These are phyloP conservation scores for Mortierella claussenii DNA, from an alignment of 192 early-diverging fungal genomes.

Conservation along the genomic window DNA sequence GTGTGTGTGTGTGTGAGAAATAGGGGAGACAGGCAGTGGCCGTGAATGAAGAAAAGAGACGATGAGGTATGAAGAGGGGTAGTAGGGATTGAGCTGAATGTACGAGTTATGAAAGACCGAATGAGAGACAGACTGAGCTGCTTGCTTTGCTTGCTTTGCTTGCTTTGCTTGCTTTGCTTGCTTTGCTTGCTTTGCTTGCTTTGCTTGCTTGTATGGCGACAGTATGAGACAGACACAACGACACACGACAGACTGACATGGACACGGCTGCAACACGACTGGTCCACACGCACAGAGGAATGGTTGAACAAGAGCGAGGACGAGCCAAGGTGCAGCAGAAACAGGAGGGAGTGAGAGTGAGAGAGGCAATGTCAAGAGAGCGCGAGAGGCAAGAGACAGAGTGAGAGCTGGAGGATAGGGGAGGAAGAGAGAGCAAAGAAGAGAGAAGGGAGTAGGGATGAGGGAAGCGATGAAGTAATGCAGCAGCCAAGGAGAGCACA, in stretches of 20 bases:
- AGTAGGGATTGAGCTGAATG: background rate
- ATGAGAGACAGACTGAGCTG: background rate
- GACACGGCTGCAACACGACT: background rate
- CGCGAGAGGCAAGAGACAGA: slow-evolving; percentile 3
- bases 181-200: background rate
- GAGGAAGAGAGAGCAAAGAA: background rate
- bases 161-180: background rate
- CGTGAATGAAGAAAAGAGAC: no score
- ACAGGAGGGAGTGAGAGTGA: background rate
- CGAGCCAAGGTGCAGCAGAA: background rate
- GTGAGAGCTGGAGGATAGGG: background rate
- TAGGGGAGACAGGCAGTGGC: no score
- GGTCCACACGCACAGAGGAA: background rate
- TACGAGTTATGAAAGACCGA: background rate
- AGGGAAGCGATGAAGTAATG: no score
- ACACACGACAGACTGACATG: background rate
- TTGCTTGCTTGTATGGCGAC: background rate
- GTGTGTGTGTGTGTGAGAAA: background rate
- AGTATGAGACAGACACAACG: background rate
- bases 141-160: background rate
- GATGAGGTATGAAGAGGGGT: background rate
- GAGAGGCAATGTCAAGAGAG: background rate
- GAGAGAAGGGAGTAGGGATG: background rate
- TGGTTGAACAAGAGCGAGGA: background rate
- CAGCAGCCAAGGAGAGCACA: no score